Conservation (phyloP, 1,139 yeast genomes). For the Hemisphaericaspora xylanilytica region DNA sequence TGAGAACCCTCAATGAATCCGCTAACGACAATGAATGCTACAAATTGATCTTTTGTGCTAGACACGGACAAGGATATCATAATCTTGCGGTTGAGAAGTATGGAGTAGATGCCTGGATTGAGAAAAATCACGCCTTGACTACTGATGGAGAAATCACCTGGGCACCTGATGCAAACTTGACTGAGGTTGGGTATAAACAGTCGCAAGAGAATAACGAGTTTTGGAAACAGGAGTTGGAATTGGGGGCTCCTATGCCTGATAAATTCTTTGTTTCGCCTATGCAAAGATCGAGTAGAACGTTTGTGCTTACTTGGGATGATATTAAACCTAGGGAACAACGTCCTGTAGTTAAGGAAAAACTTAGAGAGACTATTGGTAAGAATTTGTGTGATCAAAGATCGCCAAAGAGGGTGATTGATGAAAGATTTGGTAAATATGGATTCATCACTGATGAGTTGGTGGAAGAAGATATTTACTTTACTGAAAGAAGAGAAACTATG, state of each 20-base stretch:
- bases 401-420: slow-evolving; percentile 13
- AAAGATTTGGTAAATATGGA: slow-evolving; percentile 18
- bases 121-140: slow-evolving; percentile 52
- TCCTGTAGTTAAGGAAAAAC: slow-evolving; percentile 48
- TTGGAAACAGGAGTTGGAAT: slow-evolving; percentile 45
- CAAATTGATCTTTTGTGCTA: slow-evolving; percentile 60
- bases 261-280: slow-evolving; percentile 64
- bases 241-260: slow-evolving; percentile 57
- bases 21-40: slow-evolving; percentile 42
- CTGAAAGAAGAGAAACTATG: slow-evolving; percentile 35
- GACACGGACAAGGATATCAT: slow-evolving; percentile 82
- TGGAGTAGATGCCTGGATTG: slow-evolving; percentile 59
- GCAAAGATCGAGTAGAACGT: slow-evolving; percentile 62
- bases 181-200: slow-evolving; percentile 52
- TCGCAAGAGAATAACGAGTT: slow-evolving; percentile 45
- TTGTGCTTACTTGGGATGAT: slow-evolving; percentile 55
- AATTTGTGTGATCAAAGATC: slow-evolving; percentile 54
- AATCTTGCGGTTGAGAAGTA: slow-evolving; percentile 58
- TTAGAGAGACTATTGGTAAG: slow-evolving; percentile 62
- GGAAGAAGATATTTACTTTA: slow-evolving; percentile 58
- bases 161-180: slow-evolving; percentile 70
- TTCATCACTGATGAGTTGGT: slow-evolving; percentile 47
- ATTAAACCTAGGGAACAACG: slow-evolving; percentile 38
- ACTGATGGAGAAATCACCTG: slow-evolving; percentile 56
- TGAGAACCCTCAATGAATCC: slow-evolving; percentile 37